Evolutionary conservation across 73 alveolate species (phyloP).

Genomic region (Paramecium tetraurelia): DNA sequence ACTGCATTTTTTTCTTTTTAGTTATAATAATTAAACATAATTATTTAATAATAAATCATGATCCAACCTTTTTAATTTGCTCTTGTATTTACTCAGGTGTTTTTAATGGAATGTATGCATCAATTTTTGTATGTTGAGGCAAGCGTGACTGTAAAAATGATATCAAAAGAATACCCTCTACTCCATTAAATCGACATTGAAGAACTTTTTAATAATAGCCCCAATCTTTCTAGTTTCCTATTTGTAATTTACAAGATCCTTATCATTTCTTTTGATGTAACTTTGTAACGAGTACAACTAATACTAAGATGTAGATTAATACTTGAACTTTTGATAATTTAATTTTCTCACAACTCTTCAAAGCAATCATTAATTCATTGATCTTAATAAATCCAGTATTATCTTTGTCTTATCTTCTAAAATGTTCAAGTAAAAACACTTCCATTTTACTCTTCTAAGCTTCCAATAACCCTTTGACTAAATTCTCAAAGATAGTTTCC

Average conservation of each 20-base stretch:
- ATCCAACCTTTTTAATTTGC: not conserved
- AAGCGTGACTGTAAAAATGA: not conserved
- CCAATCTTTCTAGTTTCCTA: conserved; percentile 51
- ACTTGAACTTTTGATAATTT: conserved; percentile 56
- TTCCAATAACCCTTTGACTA: conserved; percentile 57
- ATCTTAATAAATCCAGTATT: conserved; percentile 28
- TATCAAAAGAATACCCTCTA: not conserved
- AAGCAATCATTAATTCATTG: conserved; percentile 42
- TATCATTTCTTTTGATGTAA: conserved; percentile 48
- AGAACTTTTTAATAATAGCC: conserved; percentile 51
- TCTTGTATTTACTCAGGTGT: not conserved
- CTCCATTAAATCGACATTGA: conserved; percentile 38
- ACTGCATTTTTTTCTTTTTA: conserved; percentile 7
- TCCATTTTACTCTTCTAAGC: conserved; percentile 36
- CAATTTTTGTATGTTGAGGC: not conserved
- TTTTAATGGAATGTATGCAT: not conserved
- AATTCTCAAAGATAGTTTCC: not conserved
- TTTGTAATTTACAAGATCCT: conserved; percentile 18
- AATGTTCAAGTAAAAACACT: conserved; percentile 3
- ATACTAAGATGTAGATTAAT: not conserved
- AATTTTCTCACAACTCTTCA: conserved; percentile 18
- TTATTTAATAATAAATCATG: conserved; percentile 36
- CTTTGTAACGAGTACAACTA: conserved; percentile 39
- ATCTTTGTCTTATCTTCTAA: conserved; percentile 1
- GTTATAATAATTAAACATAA: not conserved